Percentiles rank a stretch among this genome's conserved stretches.
Evolutionary conservation across 1,284 basidiomycete genomes (phyloP).

Genomic region (Sporisorium reilianum): DNA sequence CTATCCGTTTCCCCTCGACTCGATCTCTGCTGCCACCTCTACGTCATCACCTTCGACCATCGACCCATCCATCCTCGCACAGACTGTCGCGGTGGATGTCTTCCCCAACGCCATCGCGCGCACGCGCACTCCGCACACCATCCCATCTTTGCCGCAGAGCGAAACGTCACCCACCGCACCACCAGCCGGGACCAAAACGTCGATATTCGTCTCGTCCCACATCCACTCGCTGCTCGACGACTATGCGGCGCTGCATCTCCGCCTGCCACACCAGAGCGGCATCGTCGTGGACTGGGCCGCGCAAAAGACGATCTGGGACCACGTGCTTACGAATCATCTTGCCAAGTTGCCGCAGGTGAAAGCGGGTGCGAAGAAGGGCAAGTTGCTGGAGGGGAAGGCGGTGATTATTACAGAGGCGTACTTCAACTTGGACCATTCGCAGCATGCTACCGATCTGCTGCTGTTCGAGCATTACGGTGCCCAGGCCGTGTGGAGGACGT

Average conservation of each 20-base stretch:
- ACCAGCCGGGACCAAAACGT: constrained; percentile 16
- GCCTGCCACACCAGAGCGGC: constrained; percentile 61
- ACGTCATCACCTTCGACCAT: background rate
- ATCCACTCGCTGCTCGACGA: constrained; percentile 54
- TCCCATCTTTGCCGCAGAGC: constrained; percentile 1
- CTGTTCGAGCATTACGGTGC: constrained; percentile 97
- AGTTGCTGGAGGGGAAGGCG: constrained; percentile 35
- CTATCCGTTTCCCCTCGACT: constrained; percentile 18
- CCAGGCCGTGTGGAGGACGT: constrained; percentile 77
- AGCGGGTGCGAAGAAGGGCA: background rate
- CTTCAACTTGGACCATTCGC: constrained; percentile 89
- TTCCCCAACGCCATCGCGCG: constrained; percentile 57
- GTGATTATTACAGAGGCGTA: constrained; percentile 88
- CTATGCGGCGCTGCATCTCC: constrained; percentile 59
- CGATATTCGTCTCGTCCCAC: constrained; percentile 45
- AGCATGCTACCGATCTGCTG: constrained; percentile 91
- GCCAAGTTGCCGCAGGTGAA: background rate
- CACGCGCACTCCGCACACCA: constrained; percentile 36
- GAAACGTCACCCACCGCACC: constrained; percentile 34
- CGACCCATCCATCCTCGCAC: constrained; percentile 7
- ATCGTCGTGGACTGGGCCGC: constrained; percentile 65
- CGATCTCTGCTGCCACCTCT: constrained; percentile 5
- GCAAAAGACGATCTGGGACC: constrained; percentile 64
- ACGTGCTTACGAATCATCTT: constrained; percentile 42
- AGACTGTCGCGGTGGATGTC: background rate